Conservation (phyloP, 1,284 basidiomycete genomes). For the Moesziomyces globuligerus region DNA sequence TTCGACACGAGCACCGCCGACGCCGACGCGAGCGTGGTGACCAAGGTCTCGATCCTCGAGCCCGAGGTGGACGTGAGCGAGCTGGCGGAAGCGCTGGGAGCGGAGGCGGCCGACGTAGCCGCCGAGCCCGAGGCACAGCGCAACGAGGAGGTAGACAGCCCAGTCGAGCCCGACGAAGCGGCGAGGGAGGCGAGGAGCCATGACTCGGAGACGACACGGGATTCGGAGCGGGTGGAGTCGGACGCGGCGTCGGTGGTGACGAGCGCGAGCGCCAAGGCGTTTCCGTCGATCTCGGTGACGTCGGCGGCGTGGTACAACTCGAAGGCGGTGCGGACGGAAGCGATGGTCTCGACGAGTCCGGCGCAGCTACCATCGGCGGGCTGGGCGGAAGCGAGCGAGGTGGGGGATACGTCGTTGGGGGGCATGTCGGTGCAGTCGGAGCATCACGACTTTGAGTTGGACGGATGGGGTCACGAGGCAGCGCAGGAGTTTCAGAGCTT, state of each 20-base stretch:
- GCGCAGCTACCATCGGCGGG: conserved; percentile 15
- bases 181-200: background rate
- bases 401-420: conserved; percentile 22
- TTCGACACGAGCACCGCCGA: conserved; percentile 23
- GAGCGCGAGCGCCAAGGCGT: conserved; percentile 42
- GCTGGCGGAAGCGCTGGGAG: conserved; percentile 33
- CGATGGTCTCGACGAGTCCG: conserved; percentile 11
- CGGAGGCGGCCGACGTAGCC: background rate
- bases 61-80: conserved; percentile 46
- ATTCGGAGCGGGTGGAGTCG: conserved; percentile 5
- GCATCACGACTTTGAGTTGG: conserved; percentile 51
- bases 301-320: conserved; percentile 56
- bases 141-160: background rate
- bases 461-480: conserved; percentile 47
- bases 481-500: conserved; percentile 30
- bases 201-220: background rate
- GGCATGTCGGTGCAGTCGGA: conserved; percentile 23
- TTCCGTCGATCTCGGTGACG: conserved; percentile 51
- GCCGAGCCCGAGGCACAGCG: background rate
- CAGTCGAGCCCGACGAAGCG: background rate
- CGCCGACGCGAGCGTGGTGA: conserved; percentile 27
- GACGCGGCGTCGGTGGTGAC: conserved; percentile 32
- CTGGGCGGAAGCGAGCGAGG: conserved; percentile 4
- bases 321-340: conserved; percentile 25
- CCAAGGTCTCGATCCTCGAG: conserved; percentile 39